These are phyloP conservation scores for Carpediemonas membranifera DNA, from an alignment of 78 protist species.

Conservation along the genomic window DNA sequence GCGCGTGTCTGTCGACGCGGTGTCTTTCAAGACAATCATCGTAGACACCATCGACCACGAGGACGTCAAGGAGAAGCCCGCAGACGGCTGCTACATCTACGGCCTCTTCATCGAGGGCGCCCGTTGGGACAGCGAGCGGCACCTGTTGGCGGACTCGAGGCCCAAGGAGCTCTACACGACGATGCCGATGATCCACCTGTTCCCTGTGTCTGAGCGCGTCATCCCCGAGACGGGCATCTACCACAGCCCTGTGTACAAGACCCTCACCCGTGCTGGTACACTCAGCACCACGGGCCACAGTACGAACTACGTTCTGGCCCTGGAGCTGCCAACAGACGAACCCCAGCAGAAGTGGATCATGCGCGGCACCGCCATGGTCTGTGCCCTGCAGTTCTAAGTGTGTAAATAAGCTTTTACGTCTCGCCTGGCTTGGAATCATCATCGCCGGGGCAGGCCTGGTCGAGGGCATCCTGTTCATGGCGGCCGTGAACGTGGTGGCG, in stretches of 20 bases:
- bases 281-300: slow-evolving; percentile 43
- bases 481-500: no score
- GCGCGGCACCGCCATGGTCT: slow-evolving; percentile 59
- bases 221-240: slow-evolving; percentile 11
- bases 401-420: no score
- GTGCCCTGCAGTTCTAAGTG: slow-evolving; percentile 36
- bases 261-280: slow-evolving; percentile 4
- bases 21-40: slow-evolving; percentile 27
- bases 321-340: not conserved
- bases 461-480: no score
- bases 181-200: slow-evolving; percentile 55
- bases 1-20: slow-evolving; percentile 51
- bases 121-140: slow-evolving; percentile 7
- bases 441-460: no score
- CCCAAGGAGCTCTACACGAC: slow-evolving; percentile 68
- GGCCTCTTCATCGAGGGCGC: slow-evolving; percentile 54
- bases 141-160: slow-evolving; percentile 41
- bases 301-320: no score
- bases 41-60: not conserved
- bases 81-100: slow-evolving; percentile 33
- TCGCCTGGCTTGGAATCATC: no score
- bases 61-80: not conserved
- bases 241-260: slow-evolving; percentile 53
- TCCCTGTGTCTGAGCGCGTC: slow-evolving; percentile 32
- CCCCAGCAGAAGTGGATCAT: slow-evolving; percentile 54